A percentile compares a stretch with the other conserved stretches of the same genome.
Conservation (phyloP, 495 filamentous ascomycete species). For the Parathielavia appendiculata region DNA sequence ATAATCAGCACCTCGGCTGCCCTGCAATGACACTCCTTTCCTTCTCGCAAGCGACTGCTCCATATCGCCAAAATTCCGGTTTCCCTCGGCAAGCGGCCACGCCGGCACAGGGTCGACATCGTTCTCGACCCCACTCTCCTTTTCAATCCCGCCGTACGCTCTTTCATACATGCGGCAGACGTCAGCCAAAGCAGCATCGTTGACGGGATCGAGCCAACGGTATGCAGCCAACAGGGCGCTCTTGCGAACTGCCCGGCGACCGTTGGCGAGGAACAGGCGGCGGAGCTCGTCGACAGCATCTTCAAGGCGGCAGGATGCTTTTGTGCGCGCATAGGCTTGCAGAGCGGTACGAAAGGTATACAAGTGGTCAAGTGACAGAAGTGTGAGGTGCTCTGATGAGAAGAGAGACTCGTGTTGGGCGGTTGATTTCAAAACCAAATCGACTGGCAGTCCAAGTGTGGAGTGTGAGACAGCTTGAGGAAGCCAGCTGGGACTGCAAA, state of each 20-base stretch:
- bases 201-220: slow-evolving; percentile 52
- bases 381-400: slow-evolving; percentile 61
- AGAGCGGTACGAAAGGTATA: slow-evolving; percentile 68
- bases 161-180: slow-evolving; percentile 54
- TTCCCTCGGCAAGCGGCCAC: slow-evolving; percentile 18
- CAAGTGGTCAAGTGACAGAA: slow-evolving; percentile 64
- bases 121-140: slow-evolving; percentile 25
- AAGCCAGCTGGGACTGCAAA: slow-evolving; percentile 37
- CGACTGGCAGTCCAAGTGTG: slow-evolving; percentile 37
- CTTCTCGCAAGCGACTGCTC: neutral
- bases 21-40: neutral
- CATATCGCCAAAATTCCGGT: neutral
- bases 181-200: slow-evolving; percentile 48
- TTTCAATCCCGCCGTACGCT: slow-evolving; percentile 45
- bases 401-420: slow-evolving; percentile 65
- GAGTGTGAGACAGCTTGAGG: slow-evolving; percentile 32
- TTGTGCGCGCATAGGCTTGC: slow-evolving; percentile 49
- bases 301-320: slow-evolving; percentile 51
- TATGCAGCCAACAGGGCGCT: slow-evolving; percentile 57
- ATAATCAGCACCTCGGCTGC: neutral
- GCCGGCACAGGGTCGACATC: slow-evolving; percentile 20
- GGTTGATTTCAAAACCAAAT: slow-evolving; percentile 61
- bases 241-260: slow-evolving; percentile 53
- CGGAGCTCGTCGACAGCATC: slow-evolving; percentile 54
- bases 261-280: slow-evolving; percentile 55